phyloP scores from a whole-genome alignment of 2,329 filamentous ascomycete genomes.

The Aspergillus luchuensis region DNA sequence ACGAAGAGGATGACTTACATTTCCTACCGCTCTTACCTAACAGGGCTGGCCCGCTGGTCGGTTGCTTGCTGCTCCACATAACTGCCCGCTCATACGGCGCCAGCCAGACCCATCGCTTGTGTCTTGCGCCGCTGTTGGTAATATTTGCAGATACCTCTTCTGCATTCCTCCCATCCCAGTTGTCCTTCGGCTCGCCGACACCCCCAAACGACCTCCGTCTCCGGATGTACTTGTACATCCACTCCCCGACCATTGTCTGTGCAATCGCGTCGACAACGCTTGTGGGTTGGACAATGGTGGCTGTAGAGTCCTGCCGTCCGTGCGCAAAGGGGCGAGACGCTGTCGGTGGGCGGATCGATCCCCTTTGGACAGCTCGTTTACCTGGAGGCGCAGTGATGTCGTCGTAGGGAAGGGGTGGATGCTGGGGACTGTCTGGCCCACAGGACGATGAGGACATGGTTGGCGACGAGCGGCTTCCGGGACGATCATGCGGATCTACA shows the following conservation, averaged over 20 bases:
- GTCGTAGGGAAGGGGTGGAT: slow-evolving; percentile 74
- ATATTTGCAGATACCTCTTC: slow-evolving; percentile 72
- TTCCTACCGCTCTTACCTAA: slow-evolving; percentile 95
- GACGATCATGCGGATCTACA: slow-evolving; percentile 48
- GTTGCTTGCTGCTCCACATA: slow-evolving; percentile 98
- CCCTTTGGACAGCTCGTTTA: slow-evolving; percentile 30
- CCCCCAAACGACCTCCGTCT: slow-evolving; percentile 86
- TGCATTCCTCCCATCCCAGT: slow-evolving; percentile 58
- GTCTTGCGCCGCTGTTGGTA: slow-evolving; percentile 66
- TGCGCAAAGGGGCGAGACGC: slow-evolving; percentile 34
- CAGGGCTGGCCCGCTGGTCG: slow-evolving; percentile 79
- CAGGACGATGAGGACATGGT: slow-evolving; percentile 68
- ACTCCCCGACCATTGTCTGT: slow-evolving; percentile 94
- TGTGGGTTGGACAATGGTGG: slow-evolving; percentile 65
- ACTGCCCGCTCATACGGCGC: slow-evolving; percentile 94
- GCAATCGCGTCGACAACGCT: slow-evolving; percentile 95
- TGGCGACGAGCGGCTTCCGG: slow-evolving; percentile 51
- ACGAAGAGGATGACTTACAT: slow-evolving; percentile 62
- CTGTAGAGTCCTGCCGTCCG: slow-evolving; percentile 53
- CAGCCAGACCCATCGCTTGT: slow-evolving; percentile 98
- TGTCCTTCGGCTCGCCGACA: slow-evolving; percentile 54
- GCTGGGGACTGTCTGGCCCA: slow-evolving; percentile 66
- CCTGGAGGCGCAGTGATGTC: slow-evolving; percentile 61
- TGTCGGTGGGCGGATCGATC: slow-evolving; percentile 25
- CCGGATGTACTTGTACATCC: slow-evolving; percentile 53